Percentiles rank a stretch among this genome's conserved stretches.
Evolutionary conservation across 2,329 filamentous ascomycete species (phyloP).

Genomic region (Calonectria leucothoes): DNA sequence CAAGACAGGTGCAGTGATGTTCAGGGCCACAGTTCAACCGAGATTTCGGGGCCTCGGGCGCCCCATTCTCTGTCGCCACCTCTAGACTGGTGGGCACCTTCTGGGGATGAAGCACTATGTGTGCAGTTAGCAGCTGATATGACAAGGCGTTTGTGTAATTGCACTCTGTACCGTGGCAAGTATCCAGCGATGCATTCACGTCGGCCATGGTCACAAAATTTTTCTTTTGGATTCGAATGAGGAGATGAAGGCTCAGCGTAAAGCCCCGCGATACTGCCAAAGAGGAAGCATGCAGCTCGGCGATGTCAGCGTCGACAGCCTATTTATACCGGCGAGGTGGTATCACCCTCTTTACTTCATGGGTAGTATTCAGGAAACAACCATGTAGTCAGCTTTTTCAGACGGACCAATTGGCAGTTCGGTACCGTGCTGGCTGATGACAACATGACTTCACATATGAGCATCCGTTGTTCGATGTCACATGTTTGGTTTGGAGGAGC

Average conservation of each 20-base stretch:
- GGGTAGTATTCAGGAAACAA: not conserved
- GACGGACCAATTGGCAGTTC: not conserved
- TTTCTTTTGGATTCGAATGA: not conserved
- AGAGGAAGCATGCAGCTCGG: not conserved
- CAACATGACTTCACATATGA: conserved; percentile 3
- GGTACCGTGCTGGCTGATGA: not conserved
- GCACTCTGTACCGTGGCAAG: conserved; percentile 3
- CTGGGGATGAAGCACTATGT: not conserved
- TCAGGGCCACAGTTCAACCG: conserved; percentile 3
- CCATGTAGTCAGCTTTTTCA: not conserved
- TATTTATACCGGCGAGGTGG: not conserved
- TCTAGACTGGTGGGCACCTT: not conserved
- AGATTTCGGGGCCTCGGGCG: not conserved
- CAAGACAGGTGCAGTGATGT: conserved; percentile 18
- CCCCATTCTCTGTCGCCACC: not conserved
- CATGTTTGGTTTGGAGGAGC: not conserved
- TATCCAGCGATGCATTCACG: conserved; percentile 12
- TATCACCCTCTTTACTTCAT: not conserved
- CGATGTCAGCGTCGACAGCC: not conserved
- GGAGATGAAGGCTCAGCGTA: not conserved
- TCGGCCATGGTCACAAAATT: conserved; percentile 15
- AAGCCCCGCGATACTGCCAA: not conserved
- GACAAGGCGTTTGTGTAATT: not conserved
- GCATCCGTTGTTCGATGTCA: not conserved
- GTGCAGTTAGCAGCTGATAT: not conserved